phyloP scores from a whole-genome alignment of 768 basidiomycete genomes.

The Baorangia bicolor region DNA sequence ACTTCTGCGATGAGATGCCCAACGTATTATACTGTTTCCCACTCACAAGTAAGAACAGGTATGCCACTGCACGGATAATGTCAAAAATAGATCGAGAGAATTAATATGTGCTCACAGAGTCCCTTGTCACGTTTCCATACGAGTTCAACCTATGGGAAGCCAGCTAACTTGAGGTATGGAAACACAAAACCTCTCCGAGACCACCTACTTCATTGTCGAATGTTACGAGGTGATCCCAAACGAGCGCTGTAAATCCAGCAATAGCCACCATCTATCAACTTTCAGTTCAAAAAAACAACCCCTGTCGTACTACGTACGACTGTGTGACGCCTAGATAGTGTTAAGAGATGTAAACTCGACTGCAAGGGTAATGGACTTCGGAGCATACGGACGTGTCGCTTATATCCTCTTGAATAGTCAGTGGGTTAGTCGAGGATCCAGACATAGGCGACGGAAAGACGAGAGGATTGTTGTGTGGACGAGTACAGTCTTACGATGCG shows the following conservation, averaged over 20 bases:
- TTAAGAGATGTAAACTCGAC: not conserved
- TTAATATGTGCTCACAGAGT: conserved; percentile 26
- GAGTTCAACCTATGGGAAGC: conserved; percentile 31
- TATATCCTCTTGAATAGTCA: not conserved
- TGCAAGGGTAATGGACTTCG: not conserved
- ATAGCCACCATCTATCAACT: conserved; percentile 48
- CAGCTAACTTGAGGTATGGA: not conserved
- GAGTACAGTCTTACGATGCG: not conserved
- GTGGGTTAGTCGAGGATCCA: not conserved
- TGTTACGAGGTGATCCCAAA: conserved; percentile 47
- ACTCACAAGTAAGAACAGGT: conserved; percentile 39
- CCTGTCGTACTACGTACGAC: conserved; percentile 2
- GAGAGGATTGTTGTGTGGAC: not conserved
- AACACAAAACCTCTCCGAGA: not conserved
- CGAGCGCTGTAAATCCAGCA: conserved; percentile 47
- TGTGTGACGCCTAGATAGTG: conserved; percentile 3
- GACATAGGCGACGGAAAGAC: conserved; percentile 2
- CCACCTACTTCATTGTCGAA: conserved; percentile 37
- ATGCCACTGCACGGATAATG: conserved; percentile 25
- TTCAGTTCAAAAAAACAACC: not conserved
- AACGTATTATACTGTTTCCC: not conserved
- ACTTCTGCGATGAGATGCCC: not conserved
- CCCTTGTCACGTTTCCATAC: conserved; percentile 39
- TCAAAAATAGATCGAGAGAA: not conserved
- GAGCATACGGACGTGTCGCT: not conserved